These are phyloP conservation scores for Metschnikowia cubensis DNA, from an alignment of 805 yeast species.

Conservation along the genomic window DNA sequence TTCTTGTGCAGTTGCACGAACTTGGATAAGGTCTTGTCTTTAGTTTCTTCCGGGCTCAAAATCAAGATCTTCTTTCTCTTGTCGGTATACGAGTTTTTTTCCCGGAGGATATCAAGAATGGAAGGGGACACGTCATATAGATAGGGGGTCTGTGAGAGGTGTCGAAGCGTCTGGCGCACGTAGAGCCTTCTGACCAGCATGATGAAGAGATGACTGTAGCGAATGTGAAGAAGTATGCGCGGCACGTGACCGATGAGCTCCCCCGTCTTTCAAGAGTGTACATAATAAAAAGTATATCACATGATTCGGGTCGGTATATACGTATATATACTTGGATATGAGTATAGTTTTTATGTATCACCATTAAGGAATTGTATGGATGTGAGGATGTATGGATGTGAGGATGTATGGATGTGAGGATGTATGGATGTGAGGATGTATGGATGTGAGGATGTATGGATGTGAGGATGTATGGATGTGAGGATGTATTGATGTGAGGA, in stretches of 20 bases:
- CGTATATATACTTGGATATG: too few species aligned
- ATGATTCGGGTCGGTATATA: too few species aligned
- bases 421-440: too few species aligned
- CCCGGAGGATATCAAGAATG: slow-evolving; percentile 7
- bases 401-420: too few species aligned
- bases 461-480: too few species aligned
- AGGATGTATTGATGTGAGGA: too few species aligned
- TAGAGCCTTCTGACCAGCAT: background rate
- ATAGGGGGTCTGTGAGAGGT: background rate
- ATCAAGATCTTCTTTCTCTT: slow-evolving; percentile 13
- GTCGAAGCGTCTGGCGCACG: slow-evolving; percentile 1
- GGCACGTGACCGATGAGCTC: background rate
- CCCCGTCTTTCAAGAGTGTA: too few species aligned
- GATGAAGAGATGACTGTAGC: background rate
- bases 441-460: too few species aligned
- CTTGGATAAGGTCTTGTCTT: slow-evolving; percentile 11
- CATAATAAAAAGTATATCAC: too few species aligned
- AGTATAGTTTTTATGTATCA: too few species aligned
- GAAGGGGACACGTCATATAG: slow-evolving; percentile 1
- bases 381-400: too few species aligned
- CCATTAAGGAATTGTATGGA: too few species aligned
- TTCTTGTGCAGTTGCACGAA: slow-evolving; percentile 1
- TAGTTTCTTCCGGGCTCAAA: slow-evolving; percentile 16
- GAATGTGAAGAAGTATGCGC: background rate
- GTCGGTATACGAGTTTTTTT: slow-evolving; percentile 1